phyloP scores from a whole-genome alignment of 2,329 filamentous ascomycete species.

The Fusarium tuaranense region DNA sequence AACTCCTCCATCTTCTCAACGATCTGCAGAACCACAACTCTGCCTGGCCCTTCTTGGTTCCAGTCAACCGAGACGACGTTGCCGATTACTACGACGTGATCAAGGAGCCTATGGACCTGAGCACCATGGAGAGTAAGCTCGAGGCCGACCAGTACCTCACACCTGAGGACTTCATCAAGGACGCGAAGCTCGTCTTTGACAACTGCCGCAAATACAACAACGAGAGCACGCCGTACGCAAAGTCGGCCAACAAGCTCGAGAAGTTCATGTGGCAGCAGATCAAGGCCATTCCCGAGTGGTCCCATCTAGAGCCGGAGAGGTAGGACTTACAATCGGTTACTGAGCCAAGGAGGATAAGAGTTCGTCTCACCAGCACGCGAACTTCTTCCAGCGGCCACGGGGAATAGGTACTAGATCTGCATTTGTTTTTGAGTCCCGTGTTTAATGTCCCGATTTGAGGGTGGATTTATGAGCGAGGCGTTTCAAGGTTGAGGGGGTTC shows the following conservation, averaged over 20 bases:
- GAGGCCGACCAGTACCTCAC: conserved; percentile 92
- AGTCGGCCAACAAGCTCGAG: conserved; percentile 91
- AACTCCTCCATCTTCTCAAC: conserved; percentile 91
- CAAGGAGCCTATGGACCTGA: conserved; percentile 96
- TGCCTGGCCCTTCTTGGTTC: conserved; percentile 94
- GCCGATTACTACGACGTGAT: conserved; percentile 99
- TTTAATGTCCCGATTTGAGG: neutral
- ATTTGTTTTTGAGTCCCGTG: neutral
- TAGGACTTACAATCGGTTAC: conserved; percentile 43
- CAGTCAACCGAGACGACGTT: conserved; percentile 95
- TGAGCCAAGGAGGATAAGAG: conserved; percentile 6
- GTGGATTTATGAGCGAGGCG: conserved; percentile 35
- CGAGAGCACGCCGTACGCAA: conserved; percentile 93
- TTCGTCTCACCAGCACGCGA: conserved; percentile 14
- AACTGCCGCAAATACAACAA: conserved; percentile 98
- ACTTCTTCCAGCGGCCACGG: neutral
- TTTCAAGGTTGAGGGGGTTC: conserved; percentile 18
- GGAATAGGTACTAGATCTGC: neutral
- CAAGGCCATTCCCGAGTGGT: conserved; percentile 93
- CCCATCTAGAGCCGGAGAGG: conserved; percentile 66
- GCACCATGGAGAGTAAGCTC: conserved; percentile 95
- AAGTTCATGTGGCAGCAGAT: conserved; percentile 97
- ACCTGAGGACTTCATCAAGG: conserved; percentile 91
- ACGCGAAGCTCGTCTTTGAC: conserved; percentile 89
- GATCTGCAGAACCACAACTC: conserved; percentile 94